Base-by-base conservation (phyloP, 352 stramenopile species). In the Thraustochytrium striatum region DNA sequence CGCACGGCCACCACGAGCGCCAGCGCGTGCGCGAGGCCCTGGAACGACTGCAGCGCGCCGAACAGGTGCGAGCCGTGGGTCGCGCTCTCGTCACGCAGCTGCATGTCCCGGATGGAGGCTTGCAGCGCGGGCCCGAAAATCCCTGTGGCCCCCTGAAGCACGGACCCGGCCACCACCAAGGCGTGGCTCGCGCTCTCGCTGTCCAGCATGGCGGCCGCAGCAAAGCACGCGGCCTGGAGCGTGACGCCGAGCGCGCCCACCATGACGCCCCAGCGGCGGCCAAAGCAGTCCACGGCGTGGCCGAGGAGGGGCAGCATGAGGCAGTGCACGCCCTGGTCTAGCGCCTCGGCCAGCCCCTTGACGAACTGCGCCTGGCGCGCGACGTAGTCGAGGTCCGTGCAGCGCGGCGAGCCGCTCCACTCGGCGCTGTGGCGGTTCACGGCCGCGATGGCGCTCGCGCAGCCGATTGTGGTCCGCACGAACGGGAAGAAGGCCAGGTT, bases 271-370 rank as follows among this genome's bases (percentile, higher is more conserved):
- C 44, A 75, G 11, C 65, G 44, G 8, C 65, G 43, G n/a, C 65
- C 65, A 28, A 36, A 75, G 47, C 65, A 75, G 50, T 75, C 65
- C 16, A 75, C 61, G 5, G 65, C 65, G 47, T 75, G 65, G 28
- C 65, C 65, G 5, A 75, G 41, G 9, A 61, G 13, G 11, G 65
- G 65, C 11, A 75, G 65, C 21, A 38, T 43, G 0, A 75, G 21
- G 32, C 65, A 75, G 25, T 75, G 65, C 11, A 75, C 61, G 32
- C 21, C 39, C 65, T 75, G 65, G 39, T 75, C 65, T 1, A 75
- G 65, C 16, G 41, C 65, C 32, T 75, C 65, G 1, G 65, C 65
- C 65, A 30, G 50, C 30, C 65, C 65, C 11, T 75, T 75, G 19
- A 75, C 28, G 52, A 68, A 43, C 25, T 75, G 65, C 50, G 65